phyloP scores from a whole-genome alignment of 768 basidiomycete genomes.

The Leccinum rimulosum region DNA sequence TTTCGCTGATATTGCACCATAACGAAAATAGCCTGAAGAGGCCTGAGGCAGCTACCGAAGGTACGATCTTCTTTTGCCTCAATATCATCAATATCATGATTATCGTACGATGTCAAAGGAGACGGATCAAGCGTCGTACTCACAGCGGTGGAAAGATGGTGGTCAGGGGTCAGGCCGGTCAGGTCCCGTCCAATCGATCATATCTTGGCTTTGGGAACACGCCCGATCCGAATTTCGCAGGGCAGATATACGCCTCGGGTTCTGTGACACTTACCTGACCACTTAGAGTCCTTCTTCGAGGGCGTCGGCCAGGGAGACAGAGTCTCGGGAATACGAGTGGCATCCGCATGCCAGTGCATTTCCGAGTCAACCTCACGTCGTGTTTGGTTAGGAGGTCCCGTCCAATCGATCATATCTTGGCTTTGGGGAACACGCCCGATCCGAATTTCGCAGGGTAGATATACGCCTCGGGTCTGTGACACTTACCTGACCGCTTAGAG shows the following conservation, averaged over 20 bases:
- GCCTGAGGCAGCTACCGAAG: slow-evolving; percentile 16
- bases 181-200: slow-evolving; percentile 57
- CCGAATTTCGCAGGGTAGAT: neutral
- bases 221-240: neutral
- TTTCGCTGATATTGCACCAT: slow-evolving; percentile 45
- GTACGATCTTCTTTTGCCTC: slow-evolving; percentile 21
- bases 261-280: slow-evolving; percentile 34
- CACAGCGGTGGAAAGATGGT: slow-evolving; percentile 63
- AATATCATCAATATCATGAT: neutral
- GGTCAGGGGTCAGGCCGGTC: slow-evolving; percentile 55
- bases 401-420: slow-evolving; percentile 52
- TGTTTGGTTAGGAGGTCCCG: too few species aligned
- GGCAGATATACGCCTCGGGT: neutral
- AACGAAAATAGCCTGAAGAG: slow-evolving; percentile 28
- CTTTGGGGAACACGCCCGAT: slow-evolving; percentile 27
- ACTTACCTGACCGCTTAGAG: slow-evolving; percentile 38
- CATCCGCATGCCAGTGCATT: too few species aligned
- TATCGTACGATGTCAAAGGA: neutral
- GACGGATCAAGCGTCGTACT: slow-evolving; percentile 18
- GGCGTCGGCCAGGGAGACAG: too few species aligned
- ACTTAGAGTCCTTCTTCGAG: slow-evolving; percentile 35
- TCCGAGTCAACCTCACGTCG: too few species aligned
- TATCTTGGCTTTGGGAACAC: slow-evolving; percentile 38
- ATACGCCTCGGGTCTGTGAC: neutral
- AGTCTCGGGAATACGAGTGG: too few species aligned